Conservation (phyloP, 2,329 filamentous ascomycete species). For the Phaeosphaeriaceae sp. region DNA sequence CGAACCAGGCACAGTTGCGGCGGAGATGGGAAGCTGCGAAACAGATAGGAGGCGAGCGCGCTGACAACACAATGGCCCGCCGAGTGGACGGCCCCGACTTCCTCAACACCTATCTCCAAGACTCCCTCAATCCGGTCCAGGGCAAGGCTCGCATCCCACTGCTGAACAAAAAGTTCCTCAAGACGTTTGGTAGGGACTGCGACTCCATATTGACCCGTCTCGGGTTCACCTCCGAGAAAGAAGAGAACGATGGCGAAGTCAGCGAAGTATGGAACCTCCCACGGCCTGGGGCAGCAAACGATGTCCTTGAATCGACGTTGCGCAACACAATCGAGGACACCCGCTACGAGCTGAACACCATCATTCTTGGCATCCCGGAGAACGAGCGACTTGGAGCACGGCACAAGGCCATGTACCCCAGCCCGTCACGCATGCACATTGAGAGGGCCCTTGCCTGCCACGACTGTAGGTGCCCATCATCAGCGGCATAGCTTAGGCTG, state of each 20-base stretch:
- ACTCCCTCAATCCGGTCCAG: slow-evolving; percentile 60
- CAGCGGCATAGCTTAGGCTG: slow-evolving; percentile 8
- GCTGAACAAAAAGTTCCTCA: slow-evolving; percentile 69
- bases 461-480: slow-evolving; percentile 35
- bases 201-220: slow-evolving; percentile 63
- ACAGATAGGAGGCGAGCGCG: slow-evolving; percentile 60
- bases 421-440: slow-evolving; percentile 50
- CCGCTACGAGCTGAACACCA: slow-evolving; percentile 62
- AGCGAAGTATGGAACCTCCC: slow-evolving; percentile 44
- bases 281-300: slow-evolving; percentile 23
- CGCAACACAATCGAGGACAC: slow-evolving; percentile 62
- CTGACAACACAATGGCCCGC: slow-evolving; percentile 59
- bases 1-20: slow-evolving; percentile 60
- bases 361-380: slow-evolving; percentile 54
- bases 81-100: slow-evolving; percentile 64
- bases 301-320: slow-evolving; percentile 29
- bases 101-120: slow-evolving; percentile 66
- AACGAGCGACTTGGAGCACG: slow-evolving; percentile 37
- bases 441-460: slow-evolving; percentile 45
- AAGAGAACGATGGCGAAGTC: slow-evolving; percentile 43
- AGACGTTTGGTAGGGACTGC: slow-evolving; percentile 69
- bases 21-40: slow-evolving; percentile 62
- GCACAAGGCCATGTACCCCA: slow-evolving; percentile 38
- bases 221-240: slow-evolving; percentile 58
- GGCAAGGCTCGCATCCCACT: slow-evolving; percentile 63